Evolutionary conservation across 305 asterid species (phyloP), one percentile per base, ranked within the genome.

Genomic region (Solanum aculeatissimum): DNA sequence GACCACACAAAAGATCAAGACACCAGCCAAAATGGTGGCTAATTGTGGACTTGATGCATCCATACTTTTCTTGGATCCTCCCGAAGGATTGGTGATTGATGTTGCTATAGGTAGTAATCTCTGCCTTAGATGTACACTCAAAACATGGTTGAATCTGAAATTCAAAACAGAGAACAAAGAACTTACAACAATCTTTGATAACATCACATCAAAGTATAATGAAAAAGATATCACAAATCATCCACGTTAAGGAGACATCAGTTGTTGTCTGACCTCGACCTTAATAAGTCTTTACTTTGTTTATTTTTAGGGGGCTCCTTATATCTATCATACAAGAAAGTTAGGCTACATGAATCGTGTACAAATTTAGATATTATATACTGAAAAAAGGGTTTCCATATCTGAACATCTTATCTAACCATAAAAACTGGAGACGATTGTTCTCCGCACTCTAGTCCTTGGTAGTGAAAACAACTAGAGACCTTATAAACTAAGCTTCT

Each of bases 21-120:
- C 21, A 65, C 94, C 94, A 79, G 94, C 97, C 89, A 91, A 86
- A 83, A 93, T 89, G 86, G 93, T 93, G 88, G 89, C 93, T 80
- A 93, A 83, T 19, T 93, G 93, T 68, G 94, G 96, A 42, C 90
- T 89, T 49, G 85, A 81, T 70, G 90, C 84, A 75, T 62, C 62
- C 63, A 70, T 88, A 51, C 72, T 60, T 38, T 84, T 53, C 53
- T 87, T 87, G 10, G 91, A 84, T 49, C 84, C 88, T 18, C 90
- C 86, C 7, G 93, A 66, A 77, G 88, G 87, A 84, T 86, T 90
- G 42, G 83, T 63, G 43, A 72, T 84, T n/a, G 93, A 89, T 83
- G 91, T 93, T 82, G 86, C 87, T 74, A 86, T 78, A 47, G 72
- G 90, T 80, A 71, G 7, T 86, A 66, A 12, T 43, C 88, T 88